Conservation (phyloP, 257 asterid genomes). For the Forsythia suspensa region DNA sequence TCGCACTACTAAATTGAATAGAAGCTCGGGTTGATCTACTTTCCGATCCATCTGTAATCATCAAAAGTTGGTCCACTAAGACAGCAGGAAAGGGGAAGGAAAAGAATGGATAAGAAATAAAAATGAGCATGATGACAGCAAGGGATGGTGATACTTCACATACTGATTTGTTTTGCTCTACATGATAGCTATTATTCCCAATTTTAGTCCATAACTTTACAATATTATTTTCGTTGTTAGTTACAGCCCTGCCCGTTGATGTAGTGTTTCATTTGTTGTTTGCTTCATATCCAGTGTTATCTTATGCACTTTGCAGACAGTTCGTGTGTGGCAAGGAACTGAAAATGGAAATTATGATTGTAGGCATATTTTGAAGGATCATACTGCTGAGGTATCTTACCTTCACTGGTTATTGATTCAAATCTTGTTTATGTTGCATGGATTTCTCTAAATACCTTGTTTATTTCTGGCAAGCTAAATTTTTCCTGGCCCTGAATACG, state of each 20-base stretch:
- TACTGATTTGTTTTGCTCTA: neutral
- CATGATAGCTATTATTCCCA: neutral
- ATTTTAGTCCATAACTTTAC: neutral
- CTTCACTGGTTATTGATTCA: constrained; percentile 4
- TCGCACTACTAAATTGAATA: neutral
- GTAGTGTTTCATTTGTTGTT: neutral
- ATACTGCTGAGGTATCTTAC: constrained; percentile 75
- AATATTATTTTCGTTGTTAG: neutral
- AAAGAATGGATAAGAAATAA: neutral
- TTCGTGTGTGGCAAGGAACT: constrained; percentile 87
- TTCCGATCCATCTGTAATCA: neutral
- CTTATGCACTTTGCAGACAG: constrained; percentile 66
- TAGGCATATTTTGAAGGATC: constrained; percentile 80
- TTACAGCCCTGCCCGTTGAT: neutral
- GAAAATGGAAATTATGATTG: constrained; percentile 73
- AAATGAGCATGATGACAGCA: neutral
- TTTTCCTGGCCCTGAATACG: neutral
- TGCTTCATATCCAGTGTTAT: constrained; percentile 10
- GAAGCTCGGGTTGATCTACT: neutral
- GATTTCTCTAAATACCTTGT: constrained; percentile 4
- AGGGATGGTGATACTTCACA: neutral
- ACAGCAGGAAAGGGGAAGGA: neutral
- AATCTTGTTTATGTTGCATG: neutral
- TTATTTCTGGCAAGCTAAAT: neutral
- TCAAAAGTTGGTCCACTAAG: neutral